Percentiles rank a stretch among this genome's conserved stretches.
Conservation (phyloP, 2,329 filamentous ascomycete genomes). For the Pseudocercospora cruenta region DNA sequence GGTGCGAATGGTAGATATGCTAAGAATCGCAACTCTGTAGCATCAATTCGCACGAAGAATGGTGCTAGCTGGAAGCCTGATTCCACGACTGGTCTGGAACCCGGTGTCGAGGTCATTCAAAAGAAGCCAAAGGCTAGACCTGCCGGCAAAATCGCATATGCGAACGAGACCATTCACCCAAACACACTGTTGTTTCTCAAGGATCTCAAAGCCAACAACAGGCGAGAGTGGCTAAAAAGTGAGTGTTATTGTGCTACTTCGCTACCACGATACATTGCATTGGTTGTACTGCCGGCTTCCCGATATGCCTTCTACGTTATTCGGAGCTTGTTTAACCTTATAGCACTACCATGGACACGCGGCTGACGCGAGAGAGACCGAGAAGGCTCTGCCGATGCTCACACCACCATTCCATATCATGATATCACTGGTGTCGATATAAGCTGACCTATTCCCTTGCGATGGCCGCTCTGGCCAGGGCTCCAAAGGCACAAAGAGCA, state of each 20-base stretch:
- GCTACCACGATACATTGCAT: neutral
- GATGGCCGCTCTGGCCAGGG: neutral
- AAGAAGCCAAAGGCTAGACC: conserved; percentile 66
- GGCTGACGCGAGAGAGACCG: neutral
- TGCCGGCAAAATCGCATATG: conserved; percentile 61
- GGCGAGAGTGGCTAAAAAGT: conserved; percentile 68
- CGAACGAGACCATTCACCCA: conserved; percentile 62
- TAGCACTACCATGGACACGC: neutral
- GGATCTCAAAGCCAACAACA: conserved; percentile 64
- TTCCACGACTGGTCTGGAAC: conserved; percentile 58
- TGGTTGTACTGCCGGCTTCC: neutral
- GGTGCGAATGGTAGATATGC: conserved; percentile 36
- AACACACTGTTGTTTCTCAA: conserved; percentile 65
- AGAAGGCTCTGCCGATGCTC: neutral
- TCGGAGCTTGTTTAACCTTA: neutral
- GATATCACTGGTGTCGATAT: neutral
- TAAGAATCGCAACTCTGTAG: conserved; percentile 25
- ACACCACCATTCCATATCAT: neutral
- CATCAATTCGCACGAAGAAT: conserved; percentile 14
- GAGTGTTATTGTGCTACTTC: conserved; percentile 31
- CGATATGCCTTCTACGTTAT: neutral
- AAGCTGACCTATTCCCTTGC: neutral
- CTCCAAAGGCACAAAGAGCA: neutral
- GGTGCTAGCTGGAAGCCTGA: conserved; percentile 61
- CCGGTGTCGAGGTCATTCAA: conserved; percentile 64